These are phyloP conservation scores for Globisporangium barbulae DNA, from an alignment of 352 stramenopile genomes.

Conservation along the genomic window DNA sequence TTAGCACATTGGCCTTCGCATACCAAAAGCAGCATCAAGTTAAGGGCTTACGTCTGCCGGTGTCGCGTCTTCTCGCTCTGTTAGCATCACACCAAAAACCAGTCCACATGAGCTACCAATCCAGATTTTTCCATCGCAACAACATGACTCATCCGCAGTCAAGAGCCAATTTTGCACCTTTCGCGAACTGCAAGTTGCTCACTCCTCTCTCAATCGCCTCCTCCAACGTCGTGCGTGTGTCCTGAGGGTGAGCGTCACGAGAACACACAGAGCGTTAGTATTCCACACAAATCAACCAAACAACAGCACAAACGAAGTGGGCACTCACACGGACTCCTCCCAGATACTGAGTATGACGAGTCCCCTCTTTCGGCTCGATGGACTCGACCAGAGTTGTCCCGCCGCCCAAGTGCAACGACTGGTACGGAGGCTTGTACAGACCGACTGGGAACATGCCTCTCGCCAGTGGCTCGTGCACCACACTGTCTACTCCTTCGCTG, in stretches of 20 bases:
- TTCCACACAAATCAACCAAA: neutral
- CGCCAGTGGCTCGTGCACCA: constrained; percentile 26
- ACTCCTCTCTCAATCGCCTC: constrained; percentile 33
- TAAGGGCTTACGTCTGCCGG: constrained; percentile 45
- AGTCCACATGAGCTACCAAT: neutral
- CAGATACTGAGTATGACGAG: neutral
- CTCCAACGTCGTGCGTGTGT: neutral
- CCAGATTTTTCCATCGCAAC: neutral
- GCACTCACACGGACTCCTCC: neutral
- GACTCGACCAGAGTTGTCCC: constrained; percentile 43
- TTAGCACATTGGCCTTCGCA: neutral
- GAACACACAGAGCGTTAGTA: neutral
- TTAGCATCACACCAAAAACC: neutral
- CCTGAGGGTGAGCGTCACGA: neutral
- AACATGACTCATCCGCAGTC: neutral
- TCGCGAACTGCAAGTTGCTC: constrained; percentile 38
- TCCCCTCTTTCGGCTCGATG: constrained; percentile 30
- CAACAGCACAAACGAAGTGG: neutral
- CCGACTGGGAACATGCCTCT: constrained; percentile 21
- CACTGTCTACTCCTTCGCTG: constrained; percentile 23
- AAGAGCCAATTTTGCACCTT: constrained; percentile 26
- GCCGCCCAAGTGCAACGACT: constrained; percentile 32
- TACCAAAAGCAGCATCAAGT: neutral
- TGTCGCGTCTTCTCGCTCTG: constrained; percentile 40
- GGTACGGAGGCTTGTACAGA: constrained; percentile 32